These are phyloP conservation scores for Cladorrhinum samala DNA, from an alignment of 495 filamentous ascomycete genomes.

Conservation along the genomic window DNA sequence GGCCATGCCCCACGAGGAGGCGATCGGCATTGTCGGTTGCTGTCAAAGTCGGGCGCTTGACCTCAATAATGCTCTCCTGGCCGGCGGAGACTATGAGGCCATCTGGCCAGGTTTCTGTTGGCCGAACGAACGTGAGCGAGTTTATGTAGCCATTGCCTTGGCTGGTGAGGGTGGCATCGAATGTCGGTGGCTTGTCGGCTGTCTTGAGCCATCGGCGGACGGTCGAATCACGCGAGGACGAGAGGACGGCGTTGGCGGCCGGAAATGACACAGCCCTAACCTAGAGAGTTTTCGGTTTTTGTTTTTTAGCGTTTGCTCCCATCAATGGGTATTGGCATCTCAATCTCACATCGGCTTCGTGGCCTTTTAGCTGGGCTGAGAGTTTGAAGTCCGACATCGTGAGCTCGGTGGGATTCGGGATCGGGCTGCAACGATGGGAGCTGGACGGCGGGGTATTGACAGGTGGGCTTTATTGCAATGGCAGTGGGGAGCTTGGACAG, in stretches of 20 bases:
- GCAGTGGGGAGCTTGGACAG: background rate
- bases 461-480: background rate
- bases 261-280: conserved; percentile 86
- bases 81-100: conserved; percentile 84
- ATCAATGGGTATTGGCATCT: too few relatives aligned
- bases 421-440: background rate
- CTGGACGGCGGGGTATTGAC: conserved; percentile 2
- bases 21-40: conserved; percentile 73
- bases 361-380: conserved; percentile 71
- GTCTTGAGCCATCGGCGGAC: conserved; percentile 74
- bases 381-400: conserved; percentile 64
- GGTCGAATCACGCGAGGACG: conserved; percentile 85
- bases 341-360: conserved; percentile 77
- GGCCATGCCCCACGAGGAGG: conserved; percentile 75
- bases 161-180: conserved; percentile 67
- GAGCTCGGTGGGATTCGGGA: background rate
- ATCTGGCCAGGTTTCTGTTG: conserved; percentile 63
- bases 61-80: conserved; percentile 88
- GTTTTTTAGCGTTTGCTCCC: conserved; percentile 12
- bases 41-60: conserved; percentile 56
- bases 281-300: conserved; percentile 42
- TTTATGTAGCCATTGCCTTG: conserved; percentile 81
- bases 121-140: conserved; percentile 67
- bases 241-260: conserved; percentile 62
- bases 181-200: conserved; percentile 57